Evolutionary conservation across 1,284 basidiomycete species (phyloP).

Genomic region (Xerocomus cyaneibrunnescens): DNA sequence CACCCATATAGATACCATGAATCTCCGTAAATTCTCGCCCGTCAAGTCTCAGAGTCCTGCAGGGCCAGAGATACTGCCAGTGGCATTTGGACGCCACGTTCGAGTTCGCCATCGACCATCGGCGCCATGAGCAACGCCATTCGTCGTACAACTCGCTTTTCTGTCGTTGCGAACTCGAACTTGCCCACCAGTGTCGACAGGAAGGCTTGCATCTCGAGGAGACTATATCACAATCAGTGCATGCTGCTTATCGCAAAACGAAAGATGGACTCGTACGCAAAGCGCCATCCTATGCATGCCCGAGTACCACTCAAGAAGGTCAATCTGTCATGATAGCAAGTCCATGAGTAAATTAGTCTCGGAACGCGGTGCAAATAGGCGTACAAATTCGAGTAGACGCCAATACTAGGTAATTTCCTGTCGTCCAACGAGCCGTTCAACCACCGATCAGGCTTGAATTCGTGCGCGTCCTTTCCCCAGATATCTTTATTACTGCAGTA

Average conservation of each 20-base stretch:
- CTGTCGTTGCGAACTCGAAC: constrained; percentile 47
- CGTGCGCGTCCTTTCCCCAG: constrained; percentile 50
- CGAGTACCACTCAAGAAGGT: constrained; percentile 44
- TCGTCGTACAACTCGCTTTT: constrained; percentile 42
- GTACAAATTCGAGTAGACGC: constrained; percentile 52
- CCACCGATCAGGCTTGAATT: constrained; percentile 54
- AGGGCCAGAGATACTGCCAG: constrained; percentile 42
- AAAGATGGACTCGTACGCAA: constrained; percentile 28
- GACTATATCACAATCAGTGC: constrained; percentile 21
- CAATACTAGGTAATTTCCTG: constrained; percentile 40
- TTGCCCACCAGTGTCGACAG: constrained; percentile 46
- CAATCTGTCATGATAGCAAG: constrained; percentile 30
- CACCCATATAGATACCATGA: too few relatives aligned
- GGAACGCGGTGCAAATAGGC: background rate
- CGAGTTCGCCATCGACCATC: constrained; percentile 45
- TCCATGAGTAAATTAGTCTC: background rate
- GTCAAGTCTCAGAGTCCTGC: constrained; percentile 24
- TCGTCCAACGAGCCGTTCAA: constrained; percentile 33
- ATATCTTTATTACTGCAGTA: constrained; percentile 39
- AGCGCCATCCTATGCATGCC: constrained; percentile 51
- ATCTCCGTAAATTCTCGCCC: too few relatives aligned
- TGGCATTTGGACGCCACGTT: constrained; percentile 50
- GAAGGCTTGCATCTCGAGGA: constrained; percentile 51
- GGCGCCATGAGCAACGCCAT: constrained; percentile 44
- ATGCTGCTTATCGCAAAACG: background rate